Conservation (phyloP, 805 yeast genomes). For the Torulaspora maleeae region DNA sequence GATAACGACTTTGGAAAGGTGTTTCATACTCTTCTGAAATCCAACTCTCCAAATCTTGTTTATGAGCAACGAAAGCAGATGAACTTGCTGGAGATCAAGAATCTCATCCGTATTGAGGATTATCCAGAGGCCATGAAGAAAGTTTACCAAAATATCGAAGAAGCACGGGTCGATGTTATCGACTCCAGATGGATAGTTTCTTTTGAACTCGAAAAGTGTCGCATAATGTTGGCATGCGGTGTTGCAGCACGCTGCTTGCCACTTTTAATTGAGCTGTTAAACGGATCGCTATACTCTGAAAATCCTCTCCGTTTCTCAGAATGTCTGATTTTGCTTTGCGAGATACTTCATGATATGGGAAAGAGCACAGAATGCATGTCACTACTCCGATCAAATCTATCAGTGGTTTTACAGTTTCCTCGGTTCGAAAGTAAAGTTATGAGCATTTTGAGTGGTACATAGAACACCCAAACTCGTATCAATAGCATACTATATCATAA, state of each 20-base stretch:
- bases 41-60: constrained; percentile 36
- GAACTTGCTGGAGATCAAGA: constrained; percentile 41
- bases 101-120: constrained; percentile 33
- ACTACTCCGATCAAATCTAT: constrained; percentile 7
- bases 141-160: constrained; percentile 18
- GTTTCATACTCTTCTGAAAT: constrained; percentile 37
- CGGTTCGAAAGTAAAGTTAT: constrained; percentile 6
- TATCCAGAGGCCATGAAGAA: constrained; percentile 29
- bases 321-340: constrained; percentile 44
- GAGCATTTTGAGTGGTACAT: neutral
- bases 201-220: constrained; percentile 26
- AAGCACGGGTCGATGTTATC: constrained; percentile 13
- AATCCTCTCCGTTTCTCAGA: constrained; percentile 43
- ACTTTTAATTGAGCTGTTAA: constrained; percentile 45
- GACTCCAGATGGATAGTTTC: constrained; percentile 33
- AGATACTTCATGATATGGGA: constrained; percentile 41
- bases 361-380: constrained; percentile 37
- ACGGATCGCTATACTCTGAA: constrained; percentile 45
- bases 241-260: constrained; percentile 49
- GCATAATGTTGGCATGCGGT: constrained; percentile 38
- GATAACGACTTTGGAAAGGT: constrained; percentile 37
- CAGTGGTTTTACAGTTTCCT: constrained; percentile 10
- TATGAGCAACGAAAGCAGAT: constrained; percentile 38
- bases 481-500: neutral
- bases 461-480: neutral